Percentiles rank a stretch among this genome's conserved stretches.
Evolutionary conservation across 352 stramenopile genomes (phyloP).

Genomic region (Pythium scleroteichum): DNA sequence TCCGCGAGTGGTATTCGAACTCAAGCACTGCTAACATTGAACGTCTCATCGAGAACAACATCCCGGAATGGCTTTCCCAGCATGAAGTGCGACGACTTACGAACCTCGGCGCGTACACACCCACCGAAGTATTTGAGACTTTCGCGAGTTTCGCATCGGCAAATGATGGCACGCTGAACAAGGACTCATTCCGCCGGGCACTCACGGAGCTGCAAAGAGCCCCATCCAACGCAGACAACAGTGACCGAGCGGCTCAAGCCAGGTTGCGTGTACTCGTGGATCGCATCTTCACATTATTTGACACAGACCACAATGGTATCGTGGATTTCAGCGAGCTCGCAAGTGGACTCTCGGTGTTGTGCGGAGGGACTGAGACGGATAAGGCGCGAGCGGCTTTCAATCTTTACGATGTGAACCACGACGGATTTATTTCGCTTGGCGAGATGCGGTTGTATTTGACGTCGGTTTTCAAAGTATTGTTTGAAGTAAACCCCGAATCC

Average conservation of each 20-base stretch:
- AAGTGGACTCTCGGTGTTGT: slow-evolving; percentile 79
- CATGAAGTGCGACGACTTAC: slow-evolving; percentile 78
- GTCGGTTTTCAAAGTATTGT: slow-evolving; percentile 87
- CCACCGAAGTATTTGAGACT: slow-evolving; percentile 74
- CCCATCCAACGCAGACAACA: slow-evolving; percentile 9
- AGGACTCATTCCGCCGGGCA: slow-evolving; percentile 59
- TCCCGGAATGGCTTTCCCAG: slow-evolving; percentile 74
- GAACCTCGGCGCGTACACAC: slow-evolving; percentile 67
- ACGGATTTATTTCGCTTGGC: slow-evolving; percentile 81
- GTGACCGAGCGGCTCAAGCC: slow-evolving; percentile 32
- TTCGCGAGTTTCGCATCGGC: slow-evolving; percentile 67
- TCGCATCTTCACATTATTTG: slow-evolving; percentile 80
- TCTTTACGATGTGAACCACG: slow-evolving; percentile 87
- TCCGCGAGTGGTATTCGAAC: slow-evolving; percentile 79
- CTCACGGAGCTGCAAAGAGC: slow-evolving; percentile 51
- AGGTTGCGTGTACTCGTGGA: slow-evolving; percentile 66
- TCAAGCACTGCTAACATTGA: slow-evolving; percentile 79
- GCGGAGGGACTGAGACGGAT: slow-evolving; percentile 62
- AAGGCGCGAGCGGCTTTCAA: slow-evolving; percentile 84
- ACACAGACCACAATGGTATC: slow-evolving; percentile 75
- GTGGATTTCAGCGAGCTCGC: slow-evolving; percentile 84
- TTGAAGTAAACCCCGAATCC: slow-evolving; percentile 74
- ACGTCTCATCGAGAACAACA: slow-evolving; percentile 75
- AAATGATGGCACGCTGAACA: slow-evolving; percentile 65
- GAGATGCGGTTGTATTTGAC: slow-evolving; percentile 87